Evolutionary conservation across 345 rosid genomes (phyloP), one percentile per base, ranked within the genome.

Genomic region (Populus nigra): DNA sequence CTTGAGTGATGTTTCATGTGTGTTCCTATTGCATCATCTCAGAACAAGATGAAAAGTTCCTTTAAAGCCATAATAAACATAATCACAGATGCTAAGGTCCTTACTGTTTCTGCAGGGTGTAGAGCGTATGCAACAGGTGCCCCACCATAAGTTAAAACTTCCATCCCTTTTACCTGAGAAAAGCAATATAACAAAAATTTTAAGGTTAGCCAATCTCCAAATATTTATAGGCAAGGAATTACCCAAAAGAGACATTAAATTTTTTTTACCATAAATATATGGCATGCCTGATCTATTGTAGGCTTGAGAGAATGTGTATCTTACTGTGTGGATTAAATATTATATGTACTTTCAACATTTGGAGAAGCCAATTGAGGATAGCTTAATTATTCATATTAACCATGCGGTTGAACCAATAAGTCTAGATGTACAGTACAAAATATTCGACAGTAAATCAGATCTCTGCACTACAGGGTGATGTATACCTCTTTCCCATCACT

Each of bases 81-180:
- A 72, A 53, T 20, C 73, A 78, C 62, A 18, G 45, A 47, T 65
- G 59, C 20, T 68, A 61, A 70, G 76, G 72, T 78, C 45, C 80
- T 35, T 86, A 95, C 99, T 31, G 94, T 95, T 87, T 95, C 97
- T 55, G 81, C 83, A 43, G 98, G 97, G 82, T 77, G 78, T 74
- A 83, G 73, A 77, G 98, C 87, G 85, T 93, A 95, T 63, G 89
- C 97, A 78, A 95, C 92, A 47, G 98, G 92, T 69, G 87, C 83
- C 70, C 91, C 91, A 79, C 86, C 96, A 79, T 88, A 88, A 77
- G 90, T 83, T 55, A 88, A 83, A 74, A 93, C 84, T 81, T 90
- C 97, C 47, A 88, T 88, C 78, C 98, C 98, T 79, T 91, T 95
- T 65, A 89, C 91, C 99, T 92, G 82, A 57, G 43, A 80, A 78